phyloP scores from a whole-genome alignment of 441 rosid genomes.

The Metrosideros polymorpha region DNA sequence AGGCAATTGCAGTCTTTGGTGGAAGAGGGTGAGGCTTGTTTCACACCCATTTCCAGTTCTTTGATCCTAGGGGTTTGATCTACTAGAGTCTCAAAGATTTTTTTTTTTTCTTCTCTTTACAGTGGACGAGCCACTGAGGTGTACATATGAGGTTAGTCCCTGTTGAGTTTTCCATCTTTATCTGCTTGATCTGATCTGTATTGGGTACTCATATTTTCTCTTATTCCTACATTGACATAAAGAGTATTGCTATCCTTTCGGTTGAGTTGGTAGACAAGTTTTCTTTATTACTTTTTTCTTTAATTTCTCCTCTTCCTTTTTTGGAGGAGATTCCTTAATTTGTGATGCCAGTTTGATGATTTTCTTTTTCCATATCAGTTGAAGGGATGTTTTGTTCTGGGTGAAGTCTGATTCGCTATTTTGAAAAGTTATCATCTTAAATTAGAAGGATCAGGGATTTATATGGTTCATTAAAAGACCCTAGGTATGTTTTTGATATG shows the following conservation, averaged over 20 bases:
- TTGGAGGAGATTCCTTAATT: not conserved
- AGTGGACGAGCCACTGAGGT: conserved; percentile 69
- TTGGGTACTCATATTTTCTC: not conserved
- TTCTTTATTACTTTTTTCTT: not conserved
- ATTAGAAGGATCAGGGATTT: not conserved
- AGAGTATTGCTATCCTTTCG: not conserved
- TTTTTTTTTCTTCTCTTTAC: conserved; percentile 12
- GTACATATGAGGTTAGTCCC: conserved; percentile 60
- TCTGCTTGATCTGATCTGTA: not conserved
- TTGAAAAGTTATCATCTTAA: not conserved
- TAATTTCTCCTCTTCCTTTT: not conserved
- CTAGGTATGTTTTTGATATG: not conserved
- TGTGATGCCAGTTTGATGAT: conserved; percentile 1
- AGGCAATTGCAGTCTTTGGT: conserved; percentile 56
- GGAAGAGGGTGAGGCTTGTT: conserved; percentile 52
- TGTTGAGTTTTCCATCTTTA: not conserved
- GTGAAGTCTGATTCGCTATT: not conserved
- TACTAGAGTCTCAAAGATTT: not conserved
- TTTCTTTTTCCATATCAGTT: not conserved
- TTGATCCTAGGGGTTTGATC: conserved; percentile 8
- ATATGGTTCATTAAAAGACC: not conserved
- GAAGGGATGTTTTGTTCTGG: not conserved
- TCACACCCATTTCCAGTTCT: not conserved
- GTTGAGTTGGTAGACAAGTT: not conserved
- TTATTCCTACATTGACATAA: not conserved